Evolutionary conservation across 495 filamentous ascomycete genomes (phyloP), one percentile per base, ranked within the genome.

Genomic region (Podospora australis): DNA sequence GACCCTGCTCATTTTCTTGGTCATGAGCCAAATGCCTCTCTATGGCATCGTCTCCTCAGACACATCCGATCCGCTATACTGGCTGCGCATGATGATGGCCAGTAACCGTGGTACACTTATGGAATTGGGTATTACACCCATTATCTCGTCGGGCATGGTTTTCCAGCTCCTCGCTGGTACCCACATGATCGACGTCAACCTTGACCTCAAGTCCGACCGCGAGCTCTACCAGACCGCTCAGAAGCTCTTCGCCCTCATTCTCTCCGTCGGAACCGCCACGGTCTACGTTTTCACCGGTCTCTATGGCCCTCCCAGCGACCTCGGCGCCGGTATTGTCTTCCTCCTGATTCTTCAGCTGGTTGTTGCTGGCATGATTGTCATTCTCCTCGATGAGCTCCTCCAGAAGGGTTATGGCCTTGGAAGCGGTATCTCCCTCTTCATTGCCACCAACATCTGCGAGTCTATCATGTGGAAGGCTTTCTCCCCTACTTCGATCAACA

Each of bases 381-480:
- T 99, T 70, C 87, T 99, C 44, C 86, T 99, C 50, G 94, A 99
- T 64, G 94, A 99, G 78, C 83, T 99, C 46, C 83, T 99, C 60
- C 94, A 97, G 77, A 99, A 99, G 80, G 92, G 94, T 46, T 99
- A 99, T 62, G 94, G 94, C 67, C 83, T 99, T 48, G 94, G 92
- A 65, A 91, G 86, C 67, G 94, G 94, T 72, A 99, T 99, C 69
- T 96, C 90, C 36, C 84, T 99, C 46, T 99, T 99, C 81, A 99
- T 99, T 66, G 94, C 94, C 46, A 99, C 94, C 75, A 97, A 97
- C 80, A 97, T 99, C 73, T 99, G 94, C 84, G 94, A 99, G 74
- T 96, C 90, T 26, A 99, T 99, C 67, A 83, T 99, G 69, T 99
- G 94, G 94, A 96, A 95, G 78, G 94, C 94, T 16, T 97, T 97